Evolutionary conservation across 768 basidiomycete species (phyloP).

Genomic region (Leccinellum rugosiceps): DNA sequence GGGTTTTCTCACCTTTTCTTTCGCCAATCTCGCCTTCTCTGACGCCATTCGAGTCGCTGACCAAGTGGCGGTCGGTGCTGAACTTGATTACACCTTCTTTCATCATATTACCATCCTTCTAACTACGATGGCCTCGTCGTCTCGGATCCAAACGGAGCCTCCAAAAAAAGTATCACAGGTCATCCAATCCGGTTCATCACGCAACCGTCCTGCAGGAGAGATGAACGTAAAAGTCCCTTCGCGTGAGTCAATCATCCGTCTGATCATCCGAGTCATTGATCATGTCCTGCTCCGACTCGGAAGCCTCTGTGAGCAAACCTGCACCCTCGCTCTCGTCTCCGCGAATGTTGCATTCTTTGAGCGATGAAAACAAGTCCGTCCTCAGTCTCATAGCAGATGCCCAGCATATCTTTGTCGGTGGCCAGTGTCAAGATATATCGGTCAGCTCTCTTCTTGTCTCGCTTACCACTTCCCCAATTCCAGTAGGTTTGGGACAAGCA

Average conservation of each 20-base stretch:
- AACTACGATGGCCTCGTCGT: not conserved
- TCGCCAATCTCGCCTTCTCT: conserved; percentile 33
- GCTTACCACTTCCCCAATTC: not conserved
- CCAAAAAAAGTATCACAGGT: not conserved
- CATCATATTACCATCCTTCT: not conserved
- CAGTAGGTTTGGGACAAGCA: conserved; percentile 81
- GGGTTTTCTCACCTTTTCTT: conserved; percentile 26
- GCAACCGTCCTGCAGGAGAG: not conserved
- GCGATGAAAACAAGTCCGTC: conserved; percentile 66
- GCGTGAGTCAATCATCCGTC: conserved; percentile 20
- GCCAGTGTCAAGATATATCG: conserved; percentile 72
- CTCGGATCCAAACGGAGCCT: conserved; percentile 2
- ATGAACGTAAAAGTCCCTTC: conserved; percentile 19
- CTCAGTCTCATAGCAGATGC: conserved; percentile 73
- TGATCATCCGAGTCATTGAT: not conserved
- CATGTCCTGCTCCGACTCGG: conserved; percentile 12
- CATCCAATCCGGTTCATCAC: conserved; percentile 1
- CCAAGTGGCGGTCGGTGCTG: conserved; percentile 6
- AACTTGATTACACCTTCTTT: not conserved
- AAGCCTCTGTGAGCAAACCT: conserved; percentile 60
- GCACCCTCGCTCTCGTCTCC: conserved; percentile 47
- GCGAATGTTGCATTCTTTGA: conserved; percentile 63
- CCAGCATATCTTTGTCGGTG: conserved; percentile 77
- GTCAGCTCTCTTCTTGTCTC: conserved; percentile 38
- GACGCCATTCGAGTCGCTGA: conserved; percentile 28